phyloP scores from a whole-genome alignment of 768 basidiomycete species.

The Suillus plorans region DNA sequence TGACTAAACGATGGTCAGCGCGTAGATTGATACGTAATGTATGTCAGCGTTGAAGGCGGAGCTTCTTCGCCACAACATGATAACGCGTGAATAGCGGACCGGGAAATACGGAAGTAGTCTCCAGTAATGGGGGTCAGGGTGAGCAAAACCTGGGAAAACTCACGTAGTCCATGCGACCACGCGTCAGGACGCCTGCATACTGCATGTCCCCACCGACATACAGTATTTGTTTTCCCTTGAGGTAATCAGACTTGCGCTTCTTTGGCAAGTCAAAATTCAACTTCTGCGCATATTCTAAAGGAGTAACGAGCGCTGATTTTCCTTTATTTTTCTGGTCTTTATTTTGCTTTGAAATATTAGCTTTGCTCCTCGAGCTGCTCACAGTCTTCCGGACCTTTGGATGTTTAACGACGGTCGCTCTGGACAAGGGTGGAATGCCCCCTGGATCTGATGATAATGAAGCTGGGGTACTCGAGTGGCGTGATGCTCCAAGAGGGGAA shows the following conservation, averaged over 20 bases:
- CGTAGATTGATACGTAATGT: not conserved
- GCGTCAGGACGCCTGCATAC: constrained; percentile 50
- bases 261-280: constrained; percentile 25
- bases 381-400: constrained; percentile 21
- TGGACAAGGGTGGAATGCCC: constrained; percentile 4
- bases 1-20: not conserved
- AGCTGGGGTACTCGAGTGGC: not conserved
- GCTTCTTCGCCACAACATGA: not conserved
- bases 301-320: constrained; percentile 43
- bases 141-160: constrained; percentile 24
- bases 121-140: constrained; percentile 2
- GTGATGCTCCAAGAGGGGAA: not conserved
- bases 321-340: constrained; percentile 36
- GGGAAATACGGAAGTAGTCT: not conserved
- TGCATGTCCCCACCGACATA: constrained; percentile 60
- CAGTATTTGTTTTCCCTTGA: constrained; percentile 56
- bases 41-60: constrained; percentile 2
- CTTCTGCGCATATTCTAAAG: constrained; percentile 53
- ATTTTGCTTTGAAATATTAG: constrained; percentile 5
- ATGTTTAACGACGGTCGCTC: not conserved
- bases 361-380: constrained; percentile 19
- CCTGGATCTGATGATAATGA: constrained; percentile 2
- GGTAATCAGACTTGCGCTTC: constrained; percentile 31
- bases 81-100: not conserved
- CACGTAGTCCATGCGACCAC: constrained; percentile 61